Evolutionary conservation across 164 flowering plant species (phyloP).

Genomic region (Vitis vinifera): ASM3070453v1 NC_081809.1:4063001-4063500

Average conservation of each 20-base stretch:
- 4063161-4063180: slow-evolving; percentile 15
- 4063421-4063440: slow-evolving; percentile 82
- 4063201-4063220: slow-evolving; percentile 94
- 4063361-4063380: slow-evolving; percentile 87
- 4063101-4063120: too few species aligned
- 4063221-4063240: slow-evolving; percentile 91
- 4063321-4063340: slow-evolving; percentile 82
- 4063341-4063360: slow-evolving; percentile 99
- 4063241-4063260: slow-evolving; percentile 98
- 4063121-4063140: neutral
- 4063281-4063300: slow-evolving; percentile 98
- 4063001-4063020: too few species aligned
- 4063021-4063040: too few species aligned
- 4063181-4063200: slow-evolving; percentile 98
- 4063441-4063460: slow-evolving; percentile 71
- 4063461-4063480: slow-evolving; percentile 94
- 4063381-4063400: slow-evolving; percentile 94
- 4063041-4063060: too few species aligned
- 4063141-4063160: neutral
- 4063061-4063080: too few species aligned
- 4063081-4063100: too few species aligned
- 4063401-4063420: slow-evolving; percentile 93
- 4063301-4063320: slow-evolving; percentile 80
- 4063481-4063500: slow-evolving; percentile 73
- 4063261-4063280: slow-evolving; percentile 97